Conservation (phyloP, 768 basidiomycete species). For the Lentinus tigrinus region DNA sequence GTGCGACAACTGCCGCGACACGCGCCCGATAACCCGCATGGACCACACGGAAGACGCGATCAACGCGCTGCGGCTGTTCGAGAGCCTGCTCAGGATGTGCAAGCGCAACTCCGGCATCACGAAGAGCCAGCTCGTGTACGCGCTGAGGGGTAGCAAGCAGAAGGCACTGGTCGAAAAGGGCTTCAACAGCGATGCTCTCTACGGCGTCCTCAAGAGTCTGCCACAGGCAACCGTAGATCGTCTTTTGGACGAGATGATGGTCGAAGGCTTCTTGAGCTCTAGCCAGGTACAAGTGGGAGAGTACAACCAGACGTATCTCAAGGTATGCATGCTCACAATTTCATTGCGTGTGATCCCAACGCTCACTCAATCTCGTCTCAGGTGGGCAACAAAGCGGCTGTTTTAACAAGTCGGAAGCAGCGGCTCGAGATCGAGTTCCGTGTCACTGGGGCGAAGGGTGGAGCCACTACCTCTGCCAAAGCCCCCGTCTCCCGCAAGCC, state of each 20-base stretch:
- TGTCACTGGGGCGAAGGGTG: not conserved
- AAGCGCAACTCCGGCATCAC: constrained; percentile 41
- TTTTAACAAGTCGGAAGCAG: not conserved
- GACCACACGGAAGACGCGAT: constrained; percentile 28
- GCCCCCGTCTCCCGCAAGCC: not conserved
- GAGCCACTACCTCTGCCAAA: no score
- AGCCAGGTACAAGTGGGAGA: not conserved
- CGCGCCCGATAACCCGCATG: constrained; percentile 11
- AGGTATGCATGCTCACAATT: not conserved
- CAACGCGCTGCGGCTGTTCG: not conserved
- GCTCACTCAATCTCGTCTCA: not conserved
- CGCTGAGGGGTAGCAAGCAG: constrained; percentile 64
- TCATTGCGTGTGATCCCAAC: not conserved
- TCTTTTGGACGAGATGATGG: constrained; percentile 17
- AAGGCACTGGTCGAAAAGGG: constrained; percentile 45
- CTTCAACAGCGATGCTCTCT: constrained; percentile 44
- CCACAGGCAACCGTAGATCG: constrained; percentile 56
- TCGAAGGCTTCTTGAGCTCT: not conserved
- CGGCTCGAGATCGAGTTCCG: constrained; percentile 6
- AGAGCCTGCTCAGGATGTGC: not conserved
- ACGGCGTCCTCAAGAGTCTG: constrained; percentile 55
- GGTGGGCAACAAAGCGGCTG: not conserved
- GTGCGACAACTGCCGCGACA: constrained; percentile 83
- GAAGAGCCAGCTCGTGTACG: constrained; percentile 52
- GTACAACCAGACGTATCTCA: constrained; percentile 3